Percentiles rank a stretch among this genome's conserved stretches.
Conservation (phyloP, 2,329 filamentous ascomycete genomes). For the Fusarium acutatum region DNA sequence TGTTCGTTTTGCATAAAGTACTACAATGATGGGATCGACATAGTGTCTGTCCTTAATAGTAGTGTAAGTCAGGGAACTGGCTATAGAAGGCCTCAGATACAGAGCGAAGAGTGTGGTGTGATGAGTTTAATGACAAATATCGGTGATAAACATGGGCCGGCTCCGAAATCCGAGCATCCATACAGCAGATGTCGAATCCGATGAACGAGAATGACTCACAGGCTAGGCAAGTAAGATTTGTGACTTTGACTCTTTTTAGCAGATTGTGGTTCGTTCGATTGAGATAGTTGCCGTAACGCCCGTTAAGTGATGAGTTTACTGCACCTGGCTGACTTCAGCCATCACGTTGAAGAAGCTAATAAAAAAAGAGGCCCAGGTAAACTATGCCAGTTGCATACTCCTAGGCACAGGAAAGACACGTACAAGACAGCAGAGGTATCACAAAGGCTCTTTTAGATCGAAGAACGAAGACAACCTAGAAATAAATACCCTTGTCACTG, state of each 20-base stretch:
- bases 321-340: not conserved
- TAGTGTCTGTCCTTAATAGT: not conserved
- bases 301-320: not conserved
- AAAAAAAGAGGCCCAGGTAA: not conserved
- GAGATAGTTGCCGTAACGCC: not conserved
- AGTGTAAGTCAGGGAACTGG: not conserved
- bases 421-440: not conserved
- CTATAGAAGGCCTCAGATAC: not conserved
- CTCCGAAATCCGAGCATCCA: conserved; percentile 33
- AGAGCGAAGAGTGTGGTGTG: conserved; percentile 19
- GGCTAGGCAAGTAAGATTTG: not conserved
- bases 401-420: not conserved
- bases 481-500: not conserved
- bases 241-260: not conserved
- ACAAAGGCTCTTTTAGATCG: not conserved
- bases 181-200: not conserved
- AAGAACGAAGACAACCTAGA: not conserved
- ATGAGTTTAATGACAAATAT: conserved; percentile 37
- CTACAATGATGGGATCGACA: not conserved
- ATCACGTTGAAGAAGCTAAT: not conserved
- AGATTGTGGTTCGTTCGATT: conserved; percentile 1
- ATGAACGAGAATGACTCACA: conserved; percentile 32
- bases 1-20: not conserved
- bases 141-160: conserved; percentile 27
- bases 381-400: not conserved